Percentiles rank a stretch among this genome's conserved stretches.
Evolutionary conservation across 1,139 yeast genomes (phyloP).

Genomic region (Lodderomyces theae): DNA sequence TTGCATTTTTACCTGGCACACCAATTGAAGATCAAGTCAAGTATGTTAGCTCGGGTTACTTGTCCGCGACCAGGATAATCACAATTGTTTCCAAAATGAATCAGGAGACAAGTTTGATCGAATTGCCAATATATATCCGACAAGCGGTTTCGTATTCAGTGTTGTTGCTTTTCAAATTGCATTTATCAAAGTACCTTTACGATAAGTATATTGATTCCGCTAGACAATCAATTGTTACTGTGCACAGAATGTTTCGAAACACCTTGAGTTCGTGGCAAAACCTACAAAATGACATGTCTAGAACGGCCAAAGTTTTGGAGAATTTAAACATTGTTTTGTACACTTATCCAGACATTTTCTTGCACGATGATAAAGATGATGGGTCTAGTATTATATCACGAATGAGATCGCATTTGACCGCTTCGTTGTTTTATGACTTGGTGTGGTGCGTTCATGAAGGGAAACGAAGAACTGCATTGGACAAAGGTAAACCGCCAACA

Average conservation of each 20-base stretch:
- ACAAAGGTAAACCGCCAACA: slow-evolving; percentile 34
- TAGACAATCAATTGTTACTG: slow-evolving; percentile 89
- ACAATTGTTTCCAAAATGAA: slow-evolving; percentile 74
- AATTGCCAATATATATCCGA: slow-evolving; percentile 82
- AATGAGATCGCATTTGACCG: slow-evolving; percentile 91
- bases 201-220: slow-evolving; percentile 85
- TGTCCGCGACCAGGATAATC: slow-evolving; percentile 76
- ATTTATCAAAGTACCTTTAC: slow-evolving; percentile 70
- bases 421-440: slow-evolving; percentile 85
- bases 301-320: slow-evolving; percentile 92
- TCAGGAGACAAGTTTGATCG: slow-evolving; percentile 66
- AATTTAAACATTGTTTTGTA: slow-evolving; percentile 83
- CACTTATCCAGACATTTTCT: slow-evolving; percentile 80
- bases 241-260: slow-evolving; percentile 81
- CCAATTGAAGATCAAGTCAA: slow-evolving; percentile 86
- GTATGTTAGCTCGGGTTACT: slow-evolving; percentile 78
- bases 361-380: slow-evolving; percentile 23
- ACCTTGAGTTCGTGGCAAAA: slow-evolving; percentile 90
- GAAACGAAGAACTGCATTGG: slow-evolving; percentile 64
- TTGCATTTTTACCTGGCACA: slow-evolving; percentile 88
- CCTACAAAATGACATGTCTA: slow-evolving; percentile 83
- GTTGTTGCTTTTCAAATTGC: slow-evolving; percentile 73
- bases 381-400: slow-evolving; percentile 69
- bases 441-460: slow-evolving; percentile 97
- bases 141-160: slow-evolving; percentile 85